These are phyloP conservation scores for Monilinia fructigena DNA, from an alignment of 2,329 filamentous ascomycete genomes.

Conservation along the genomic window DNA sequence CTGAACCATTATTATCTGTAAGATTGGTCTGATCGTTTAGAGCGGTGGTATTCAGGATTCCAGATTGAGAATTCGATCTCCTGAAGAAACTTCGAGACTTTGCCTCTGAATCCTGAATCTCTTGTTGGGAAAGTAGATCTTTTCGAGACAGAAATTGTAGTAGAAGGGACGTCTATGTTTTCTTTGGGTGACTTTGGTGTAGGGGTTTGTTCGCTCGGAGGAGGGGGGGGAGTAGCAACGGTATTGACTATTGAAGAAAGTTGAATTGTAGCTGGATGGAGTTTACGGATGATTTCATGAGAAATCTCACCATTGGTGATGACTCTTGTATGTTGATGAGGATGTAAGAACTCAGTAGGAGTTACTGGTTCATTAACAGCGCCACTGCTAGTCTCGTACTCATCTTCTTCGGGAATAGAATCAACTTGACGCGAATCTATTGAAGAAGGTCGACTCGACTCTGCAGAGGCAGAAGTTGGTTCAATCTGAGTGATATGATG, in stretches of 20 bases:
- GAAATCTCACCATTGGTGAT: constrained; percentile 23
- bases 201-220: constrained; percentile 1
- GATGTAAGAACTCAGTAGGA: constrained; percentile 57
- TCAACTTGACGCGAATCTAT: constrained; percentile 45
- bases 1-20: constrained; percentile 27
- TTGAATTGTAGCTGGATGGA: background rate
- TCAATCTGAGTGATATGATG: constrained; percentile 16
- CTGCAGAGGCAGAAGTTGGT: constrained; percentile 22
- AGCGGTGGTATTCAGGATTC: constrained; percentile 14
- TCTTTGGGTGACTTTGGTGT: constrained; percentile 17
- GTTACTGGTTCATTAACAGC: constrained; percentile 60
- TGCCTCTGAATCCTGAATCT: constrained; percentile 26
- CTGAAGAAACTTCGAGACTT: constrained; percentile 33
- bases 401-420: constrained; percentile 56
- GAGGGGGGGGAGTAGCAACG: constrained; percentile 28
- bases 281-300: constrained; percentile 18
- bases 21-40: constrained; percentile 21
- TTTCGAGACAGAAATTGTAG: constrained; percentile 19
- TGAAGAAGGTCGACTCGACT: constrained; percentile 30
- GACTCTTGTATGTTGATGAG: constrained; percentile 50
- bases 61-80: constrained; percentile 27
- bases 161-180: background rate
- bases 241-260: constrained; percentile 33
- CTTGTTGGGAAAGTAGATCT: constrained; percentile 24
- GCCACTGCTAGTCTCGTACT: constrained; percentile 58